Evolutionary conservation across 768 basidiomycete species (phyloP).

Genomic region (Zangia roseola): DNA sequence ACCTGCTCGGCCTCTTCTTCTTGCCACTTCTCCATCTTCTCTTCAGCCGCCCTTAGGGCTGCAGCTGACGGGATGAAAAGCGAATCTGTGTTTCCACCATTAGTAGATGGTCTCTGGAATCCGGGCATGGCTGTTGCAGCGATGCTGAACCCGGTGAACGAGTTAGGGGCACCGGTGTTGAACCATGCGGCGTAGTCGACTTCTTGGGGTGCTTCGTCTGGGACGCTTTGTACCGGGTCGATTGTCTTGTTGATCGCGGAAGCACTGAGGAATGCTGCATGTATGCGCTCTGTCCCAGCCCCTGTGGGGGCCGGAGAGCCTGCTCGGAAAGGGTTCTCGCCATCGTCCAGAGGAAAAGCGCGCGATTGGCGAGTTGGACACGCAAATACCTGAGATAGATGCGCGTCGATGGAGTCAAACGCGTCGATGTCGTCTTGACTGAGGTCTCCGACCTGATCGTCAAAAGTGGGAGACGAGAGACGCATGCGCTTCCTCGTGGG

Average conservation of each 20-base stretch:
- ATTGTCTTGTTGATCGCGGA: constrained; percentile 6
- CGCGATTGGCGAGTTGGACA: neutral
- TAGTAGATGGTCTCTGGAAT: constrained; percentile 19
- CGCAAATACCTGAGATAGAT: constrained; percentile 37
- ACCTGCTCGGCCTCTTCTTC: constrained; percentile 33
- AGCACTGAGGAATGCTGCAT: constrained; percentile 19
- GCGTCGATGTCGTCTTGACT: constrained; percentile 57
- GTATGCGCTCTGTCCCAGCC: constrained; percentile 2
- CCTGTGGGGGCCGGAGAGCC: neutral
- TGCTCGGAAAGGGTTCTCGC: constrained; percentile 23
- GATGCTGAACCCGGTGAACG: constrained; percentile 37
- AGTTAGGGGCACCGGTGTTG: constrained; percentile 30
- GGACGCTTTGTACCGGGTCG: neutral
- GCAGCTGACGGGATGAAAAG: constrained; percentile 51
- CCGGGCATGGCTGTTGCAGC: constrained; percentile 28
- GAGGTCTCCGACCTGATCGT: constrained; percentile 47
- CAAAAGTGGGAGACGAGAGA: constrained; percentile 66
- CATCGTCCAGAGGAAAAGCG: constrained; percentile 6
- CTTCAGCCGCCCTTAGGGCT: constrained; percentile 55
- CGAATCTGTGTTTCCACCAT: constrained; percentile 18
- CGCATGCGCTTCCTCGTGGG: constrained; percentile 59
- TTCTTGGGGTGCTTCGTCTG: constrained; percentile 37
- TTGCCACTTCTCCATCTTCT: constrained; percentile 50
- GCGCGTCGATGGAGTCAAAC: constrained; percentile 50
- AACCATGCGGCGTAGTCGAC: constrained; percentile 53